Conservation (phyloP, 139 green algal genomes). For the Chlamydomonas applanata region DNA sequence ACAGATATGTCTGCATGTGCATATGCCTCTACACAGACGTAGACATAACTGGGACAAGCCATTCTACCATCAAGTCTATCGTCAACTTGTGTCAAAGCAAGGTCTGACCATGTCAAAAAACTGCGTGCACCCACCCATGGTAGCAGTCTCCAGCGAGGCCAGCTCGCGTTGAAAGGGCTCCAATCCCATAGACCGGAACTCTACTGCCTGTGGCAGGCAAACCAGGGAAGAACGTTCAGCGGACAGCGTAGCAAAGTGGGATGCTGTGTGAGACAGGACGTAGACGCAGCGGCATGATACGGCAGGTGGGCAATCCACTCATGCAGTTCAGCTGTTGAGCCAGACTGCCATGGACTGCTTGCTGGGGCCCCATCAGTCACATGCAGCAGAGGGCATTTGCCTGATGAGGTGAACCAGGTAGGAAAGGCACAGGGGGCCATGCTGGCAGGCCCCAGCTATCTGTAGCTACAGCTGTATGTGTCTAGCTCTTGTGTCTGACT, state of each 20-base stretch:
- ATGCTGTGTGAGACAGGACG: too few species aligned
- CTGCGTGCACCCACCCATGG: conserved; percentile 10
- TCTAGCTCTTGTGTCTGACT: too few species aligned
- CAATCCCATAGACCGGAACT: background rate
- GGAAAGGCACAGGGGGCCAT: too few species aligned
- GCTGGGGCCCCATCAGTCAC: too few species aligned
- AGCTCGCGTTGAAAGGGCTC: background rate
- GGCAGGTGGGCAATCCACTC: background rate
- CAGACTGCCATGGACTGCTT: too few species aligned
- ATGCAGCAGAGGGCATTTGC: too few species aligned
- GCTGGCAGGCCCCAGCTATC: too few species aligned
- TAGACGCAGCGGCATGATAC: background rate
- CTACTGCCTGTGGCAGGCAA: conserved; percentile 14
- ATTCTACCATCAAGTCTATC: background rate
- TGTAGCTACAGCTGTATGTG: too few species aligned
- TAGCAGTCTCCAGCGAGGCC: background rate
- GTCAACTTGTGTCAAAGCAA: background rate
- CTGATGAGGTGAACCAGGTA: too few species aligned
- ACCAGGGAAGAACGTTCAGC: conserved; percentile 14
- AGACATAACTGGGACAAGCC: background rate
- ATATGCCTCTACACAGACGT: background rate
- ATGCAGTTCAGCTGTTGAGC: too few species aligned
- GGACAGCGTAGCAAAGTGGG: background rate
- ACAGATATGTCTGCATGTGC: background rate
- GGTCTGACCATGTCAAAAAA: background rate